A percentile compares a stretch with the other conserved stretches of the same genome.
These are phyloP conservation scores for Murraya paniculata DNA, from an alignment of 345 rosid genomes.

Conservation along the genomic window DNA sequence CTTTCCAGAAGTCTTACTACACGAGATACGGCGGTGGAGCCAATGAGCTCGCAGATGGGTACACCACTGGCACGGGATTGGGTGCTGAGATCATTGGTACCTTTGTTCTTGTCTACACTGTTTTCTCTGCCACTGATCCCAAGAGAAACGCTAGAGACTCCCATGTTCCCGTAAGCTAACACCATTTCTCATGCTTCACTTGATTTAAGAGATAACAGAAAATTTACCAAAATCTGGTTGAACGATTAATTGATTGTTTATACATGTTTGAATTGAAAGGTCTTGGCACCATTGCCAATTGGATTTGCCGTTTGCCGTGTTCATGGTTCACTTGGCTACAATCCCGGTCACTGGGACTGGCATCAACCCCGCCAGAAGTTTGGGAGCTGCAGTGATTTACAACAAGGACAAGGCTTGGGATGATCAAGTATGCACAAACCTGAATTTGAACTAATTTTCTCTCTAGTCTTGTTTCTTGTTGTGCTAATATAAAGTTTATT, in stretches of 20 bases:
- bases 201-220: not conserved
- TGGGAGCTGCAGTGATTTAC: constrained; percentile 59
- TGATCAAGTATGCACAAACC: constrained; percentile 39
- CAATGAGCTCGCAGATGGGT: constrained; percentile 43
- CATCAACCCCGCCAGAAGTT: constrained; percentile 65
- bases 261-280: constrained; percentile 24
- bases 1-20: constrained; percentile 53
- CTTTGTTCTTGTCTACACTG: too few species aligned
- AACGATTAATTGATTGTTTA: not conserved
- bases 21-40: constrained; percentile 61
- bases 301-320: constrained; percentile 74
- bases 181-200: too few species aligned
- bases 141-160: constrained; percentile 63
- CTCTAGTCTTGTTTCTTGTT: not conserved
- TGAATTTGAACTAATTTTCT: not conserved
- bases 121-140: constrained; percentile 57
- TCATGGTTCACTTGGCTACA: constrained; percentile 66
- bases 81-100: too few species aligned
- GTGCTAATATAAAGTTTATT: not conserved
- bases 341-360: constrained; percentile 71
- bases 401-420: constrained; percentile 50
- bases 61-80: constrained; percentile 56
- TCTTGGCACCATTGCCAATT: constrained; percentile 66
- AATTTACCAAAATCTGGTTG: not conserved
- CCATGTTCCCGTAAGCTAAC: constrained; percentile 54